Conservation (phyloP, 257 asterid genomes). For the Craterostigma plantagineum region DNA sequence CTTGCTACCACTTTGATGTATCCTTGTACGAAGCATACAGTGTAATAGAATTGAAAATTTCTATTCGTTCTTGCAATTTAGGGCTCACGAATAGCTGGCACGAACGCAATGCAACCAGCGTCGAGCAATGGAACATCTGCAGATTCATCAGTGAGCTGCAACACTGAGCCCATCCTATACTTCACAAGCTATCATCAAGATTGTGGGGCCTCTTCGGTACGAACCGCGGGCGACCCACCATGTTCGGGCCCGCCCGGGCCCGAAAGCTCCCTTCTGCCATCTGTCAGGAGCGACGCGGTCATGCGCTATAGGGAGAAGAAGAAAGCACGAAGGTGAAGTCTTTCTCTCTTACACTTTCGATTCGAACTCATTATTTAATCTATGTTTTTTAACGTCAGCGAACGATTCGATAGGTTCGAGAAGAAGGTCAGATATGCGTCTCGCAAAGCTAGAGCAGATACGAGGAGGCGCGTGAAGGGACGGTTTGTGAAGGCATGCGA, state of each 20-base stretch:
- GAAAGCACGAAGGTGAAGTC: slow-evolving; percentile 39
- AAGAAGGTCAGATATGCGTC: slow-evolving; percentile 85
- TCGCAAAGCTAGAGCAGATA: slow-evolving; percentile 96
- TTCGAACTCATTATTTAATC: neutral
- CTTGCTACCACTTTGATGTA: neutral
- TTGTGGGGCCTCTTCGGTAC: slow-evolving; percentile 49
- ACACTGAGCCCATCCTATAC: slow-evolving; percentile 55
- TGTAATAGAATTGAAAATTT: no score
- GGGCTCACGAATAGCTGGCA: slow-evolving; percentile 33
- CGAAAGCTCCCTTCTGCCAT: slow-evolving; percentile 39
- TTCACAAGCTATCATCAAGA: slow-evolving; percentile 47
- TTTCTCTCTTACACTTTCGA: neutral
- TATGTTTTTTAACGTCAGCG: no score
- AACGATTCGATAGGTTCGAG: slow-evolving; percentile 33
- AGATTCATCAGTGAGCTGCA: slow-evolving; percentile 61
- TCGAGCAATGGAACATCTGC: slow-evolving; percentile 74
- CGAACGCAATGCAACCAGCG: slow-evolving; percentile 50
- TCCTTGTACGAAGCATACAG: no score
- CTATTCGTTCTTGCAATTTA: neutral
- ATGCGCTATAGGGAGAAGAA: slow-evolving; percentile 93
- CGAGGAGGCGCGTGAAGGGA: slow-evolving; percentile 86
- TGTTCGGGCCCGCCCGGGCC: slow-evolving; percentile 47
- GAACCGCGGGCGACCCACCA: slow-evolving; percentile 51
- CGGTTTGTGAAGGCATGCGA: slow-evolving; percentile 94
- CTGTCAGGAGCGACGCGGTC: slow-evolving; percentile 67